phyloP scores from a whole-genome alignment of 148 eudicot species.

The Spergularia bocconei region DNA sequence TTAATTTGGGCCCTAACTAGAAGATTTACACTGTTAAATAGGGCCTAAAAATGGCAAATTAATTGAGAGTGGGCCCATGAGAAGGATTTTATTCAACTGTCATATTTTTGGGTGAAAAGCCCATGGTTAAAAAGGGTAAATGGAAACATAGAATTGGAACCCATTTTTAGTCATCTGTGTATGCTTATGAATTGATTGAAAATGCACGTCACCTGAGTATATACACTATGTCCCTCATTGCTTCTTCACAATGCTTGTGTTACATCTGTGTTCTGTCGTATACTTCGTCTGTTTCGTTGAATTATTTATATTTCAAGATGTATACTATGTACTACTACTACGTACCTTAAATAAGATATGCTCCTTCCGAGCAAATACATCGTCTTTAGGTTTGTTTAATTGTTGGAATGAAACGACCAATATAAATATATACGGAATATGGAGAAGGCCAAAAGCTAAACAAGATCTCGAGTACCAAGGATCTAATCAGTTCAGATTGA shows the following conservation, averaged over 20 bases:
- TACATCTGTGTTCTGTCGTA: neutral
- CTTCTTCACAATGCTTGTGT: neutral
- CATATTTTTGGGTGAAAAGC: slow-evolving; percentile 19
- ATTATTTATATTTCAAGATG: neutral
- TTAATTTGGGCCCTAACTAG: neutral
- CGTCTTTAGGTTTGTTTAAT: too few relatives aligned
- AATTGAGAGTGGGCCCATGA: slow-evolving; percentile 10
- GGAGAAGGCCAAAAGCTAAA: too few relatives aligned
- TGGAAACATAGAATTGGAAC: slow-evolving; percentile 11
- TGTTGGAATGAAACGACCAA: too few relatives aligned
- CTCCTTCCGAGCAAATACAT: too few relatives aligned
- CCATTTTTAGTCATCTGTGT: slow-evolving; percentile 12
- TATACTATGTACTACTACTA: neutral
- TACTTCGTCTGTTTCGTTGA: neutral
- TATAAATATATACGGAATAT: too few relatives aligned
- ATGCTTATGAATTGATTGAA: slow-evolving; percentile 22
- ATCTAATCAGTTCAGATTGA: too few relatives aligned
- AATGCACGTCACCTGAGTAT: slow-evolving; percentile 1
- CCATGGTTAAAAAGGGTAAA: slow-evolving; percentile 14
- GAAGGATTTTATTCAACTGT: slow-evolving; percentile 27
- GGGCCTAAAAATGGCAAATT: neutral
- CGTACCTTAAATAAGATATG: too few relatives aligned
- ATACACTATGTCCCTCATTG: neutral
- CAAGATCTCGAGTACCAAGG: too few relatives aligned
- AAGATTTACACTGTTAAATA: neutral